Conservation (phyloP, 352 stramenopile genomes). For the Phytophthora sp. region DNA sequence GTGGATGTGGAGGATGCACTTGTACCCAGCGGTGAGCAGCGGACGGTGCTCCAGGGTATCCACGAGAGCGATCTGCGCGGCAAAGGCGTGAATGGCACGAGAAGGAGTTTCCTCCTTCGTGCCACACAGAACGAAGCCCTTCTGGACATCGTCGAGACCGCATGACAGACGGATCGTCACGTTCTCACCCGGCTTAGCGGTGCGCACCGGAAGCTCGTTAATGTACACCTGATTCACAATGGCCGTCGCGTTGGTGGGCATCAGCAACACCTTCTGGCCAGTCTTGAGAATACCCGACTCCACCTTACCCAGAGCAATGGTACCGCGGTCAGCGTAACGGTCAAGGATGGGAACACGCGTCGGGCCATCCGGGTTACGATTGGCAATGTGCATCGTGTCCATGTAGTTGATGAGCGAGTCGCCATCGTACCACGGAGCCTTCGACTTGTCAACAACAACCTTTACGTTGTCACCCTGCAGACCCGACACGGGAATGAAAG, state of each 20-base stretch:
- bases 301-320: constrained; percentile 98
- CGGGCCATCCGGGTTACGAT: constrained; percentile 90
- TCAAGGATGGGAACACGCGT: constrained; percentile 97
- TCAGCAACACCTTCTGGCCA: constrained; percentile 95
- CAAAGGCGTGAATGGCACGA: constrained; percentile 82
- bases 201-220: constrained; percentile 94
- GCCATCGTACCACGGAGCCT: constrained; percentile 94
- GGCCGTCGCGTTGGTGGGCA: constrained; percentile 89
- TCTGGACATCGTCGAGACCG: constrained; percentile 82
- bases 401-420: constrained; percentile 94
- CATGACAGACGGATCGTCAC: constrained; percentile 96
- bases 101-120: constrained; percentile 49
- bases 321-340: constrained; percentile 97
- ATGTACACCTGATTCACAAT: constrained; percentile 88
- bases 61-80: constrained; percentile 95
- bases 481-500: constrained; percentile 98
- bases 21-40: constrained; percentile 97
- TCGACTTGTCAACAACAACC: constrained; percentile 71
- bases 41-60: constrained; percentile 97
- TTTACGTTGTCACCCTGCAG: constrained; percentile 98
- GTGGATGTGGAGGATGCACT: constrained; percentile 98
- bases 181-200: constrained; percentile 98
- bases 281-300: constrained; percentile 94
- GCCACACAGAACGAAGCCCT: constrained; percentile 95
- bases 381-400: constrained; percentile 92